These are phyloP conservation scores for Saussurea involucrata DNA, from an alignment of 129 eudicot species.

Conservation along the genomic window DNA sequence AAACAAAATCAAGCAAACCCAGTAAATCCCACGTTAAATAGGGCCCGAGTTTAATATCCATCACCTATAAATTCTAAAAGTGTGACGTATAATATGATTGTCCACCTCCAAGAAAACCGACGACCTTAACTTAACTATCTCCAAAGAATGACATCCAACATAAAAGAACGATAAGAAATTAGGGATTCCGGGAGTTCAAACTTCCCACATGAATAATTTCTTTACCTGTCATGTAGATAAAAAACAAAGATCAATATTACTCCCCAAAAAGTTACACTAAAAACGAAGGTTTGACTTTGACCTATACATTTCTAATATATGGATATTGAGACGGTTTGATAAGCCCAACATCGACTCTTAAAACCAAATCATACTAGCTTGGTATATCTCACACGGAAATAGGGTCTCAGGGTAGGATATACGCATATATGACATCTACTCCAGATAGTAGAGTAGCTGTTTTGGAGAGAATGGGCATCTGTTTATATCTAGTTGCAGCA, in stretches of 20 bases:
- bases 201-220: constrained; percentile 36
- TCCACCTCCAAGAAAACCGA: neutral
- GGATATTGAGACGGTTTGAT: neutral
- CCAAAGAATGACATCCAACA: constrained; percentile 9
- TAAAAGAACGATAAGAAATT: neutral
- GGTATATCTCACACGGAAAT: no score
- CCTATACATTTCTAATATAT: neutral
- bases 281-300: neutral
- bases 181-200: constrained; percentile 7
- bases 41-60: neutral
- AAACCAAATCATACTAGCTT: no score
- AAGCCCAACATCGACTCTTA: no score
- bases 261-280: neutral
- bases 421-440: no score
- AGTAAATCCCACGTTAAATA: neutral
- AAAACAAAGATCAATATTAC: neutral
- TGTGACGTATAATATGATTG: neutral
- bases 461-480: neutral
- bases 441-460: no score
- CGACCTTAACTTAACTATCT: neutral
- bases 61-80: constrained; percentile 8
- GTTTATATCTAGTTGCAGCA: neutral
- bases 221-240: constrained; percentile 45
- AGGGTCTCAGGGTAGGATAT: no score
- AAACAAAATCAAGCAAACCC: neutral